Percentiles rank a stretch among this genome's conserved stretches.
Conservation (phyloP, 2,329 filamentous ascomycete genomes). For the Pseudogymnoascus sp. region DNA sequence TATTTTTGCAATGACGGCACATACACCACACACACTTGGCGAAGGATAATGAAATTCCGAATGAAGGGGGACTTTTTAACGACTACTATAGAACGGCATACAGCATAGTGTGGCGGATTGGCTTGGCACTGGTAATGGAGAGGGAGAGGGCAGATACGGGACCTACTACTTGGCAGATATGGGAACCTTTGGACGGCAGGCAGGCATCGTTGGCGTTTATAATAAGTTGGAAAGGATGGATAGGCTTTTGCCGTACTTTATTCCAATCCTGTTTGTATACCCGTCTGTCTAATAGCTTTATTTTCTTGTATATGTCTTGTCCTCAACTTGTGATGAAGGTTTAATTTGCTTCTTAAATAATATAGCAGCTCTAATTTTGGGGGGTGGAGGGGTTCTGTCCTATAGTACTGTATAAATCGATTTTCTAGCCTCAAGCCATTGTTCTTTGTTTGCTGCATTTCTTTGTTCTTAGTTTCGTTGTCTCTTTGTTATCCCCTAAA, state of each 20-base stretch:
- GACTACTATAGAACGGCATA: constrained; percentile 5
- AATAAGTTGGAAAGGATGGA: neutral
- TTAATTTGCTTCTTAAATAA: neutral
- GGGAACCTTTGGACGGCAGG: neutral
- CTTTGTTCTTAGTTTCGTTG: neutral
- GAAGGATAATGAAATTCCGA: constrained; percentile 4
- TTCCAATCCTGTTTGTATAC: neutral
- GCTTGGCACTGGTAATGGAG: neutral
- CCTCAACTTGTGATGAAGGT: neutral
- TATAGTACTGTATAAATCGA: neutral
- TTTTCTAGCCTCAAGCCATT: neutral
- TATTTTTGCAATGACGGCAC: constrained; percentile 5
- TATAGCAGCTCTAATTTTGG: neutral
- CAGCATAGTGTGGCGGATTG: neutral
- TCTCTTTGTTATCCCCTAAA: neutral
- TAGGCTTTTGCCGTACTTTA: neutral
- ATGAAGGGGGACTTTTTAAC: constrained; percentile 1
- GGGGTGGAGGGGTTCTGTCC: neutral
- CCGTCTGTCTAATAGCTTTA: neutral
- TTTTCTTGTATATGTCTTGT: neutral
- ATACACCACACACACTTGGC: neutral
- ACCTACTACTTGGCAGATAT: neutral
- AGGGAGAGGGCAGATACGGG: neutral
- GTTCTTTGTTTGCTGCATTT: neutral
- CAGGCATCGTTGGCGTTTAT: neutral